Base-by-base conservation (phyloP, 2,329 filamentous ascomycete genomes). In the Rasamsonia emersonii region DNA sequence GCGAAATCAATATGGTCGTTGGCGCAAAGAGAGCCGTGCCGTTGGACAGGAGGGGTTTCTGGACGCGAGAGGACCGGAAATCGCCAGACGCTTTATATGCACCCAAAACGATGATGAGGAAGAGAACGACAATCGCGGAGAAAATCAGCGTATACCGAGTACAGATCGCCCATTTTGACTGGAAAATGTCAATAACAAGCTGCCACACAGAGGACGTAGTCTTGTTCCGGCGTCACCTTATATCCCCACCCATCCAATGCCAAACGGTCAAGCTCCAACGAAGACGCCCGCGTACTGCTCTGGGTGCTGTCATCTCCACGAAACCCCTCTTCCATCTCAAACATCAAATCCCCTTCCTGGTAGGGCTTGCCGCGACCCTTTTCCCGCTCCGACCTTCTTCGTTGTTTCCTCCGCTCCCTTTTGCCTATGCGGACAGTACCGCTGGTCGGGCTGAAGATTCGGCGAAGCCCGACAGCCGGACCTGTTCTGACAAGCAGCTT, bases 1-100 rank as follows among this genome's bases (percentile, higher is more conserved):
- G 71, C 27, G 88, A 95, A 52, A 98, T 83, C 33, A 96, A 69
- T 37, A 98, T 82, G 2, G 91, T 95, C 0, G 91, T 98, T 1
- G 88, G 86, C 7, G 78, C 81, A 54, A 96, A 98, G 4, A 85
- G 64, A 2, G 86, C 82, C 0, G 86, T 93, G 33, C 91, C 91
- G 55, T 98, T 98, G 10, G 70, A 78, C 15, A 74, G 51, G 2
- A 60, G 36, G 19, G 37, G 43, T 30, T 38, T 40, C 21, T 42
- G 33, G 7, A 40, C 30, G 15, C 49, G 51, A 7, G 49, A 42
- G 13, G 45, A 35, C 28, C 56, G 51, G 38, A 50, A 60, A 10
- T 39, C 40, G 14, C 47, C 51, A 8, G 73, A 75, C n/a, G 70
- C 67, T 41, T 65, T 66, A 46, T 74, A 77, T 29, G 73, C 71